These are phyloP conservation scores for Filobasidium uniguttulatum DNA, from an alignment of 1,284 basidiomycete species.

Conservation along the genomic window DNA sequence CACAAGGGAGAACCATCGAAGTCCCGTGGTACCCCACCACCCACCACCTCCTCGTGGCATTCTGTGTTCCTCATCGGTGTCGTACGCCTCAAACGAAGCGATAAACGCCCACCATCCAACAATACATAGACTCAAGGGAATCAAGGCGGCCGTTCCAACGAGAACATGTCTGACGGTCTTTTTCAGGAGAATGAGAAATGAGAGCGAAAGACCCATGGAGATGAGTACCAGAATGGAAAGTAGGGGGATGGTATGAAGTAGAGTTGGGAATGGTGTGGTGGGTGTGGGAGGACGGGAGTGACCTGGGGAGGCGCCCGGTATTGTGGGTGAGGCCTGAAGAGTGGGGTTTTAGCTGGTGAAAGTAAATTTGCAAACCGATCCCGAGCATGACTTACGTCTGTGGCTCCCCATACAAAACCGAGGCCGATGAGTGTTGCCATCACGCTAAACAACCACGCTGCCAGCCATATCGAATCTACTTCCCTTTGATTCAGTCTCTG, in stretches of 20 bases:
- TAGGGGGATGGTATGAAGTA: slow-evolving; percentile 71
- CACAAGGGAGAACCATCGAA: slow-evolving; percentile 63
- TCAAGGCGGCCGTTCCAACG: slow-evolving; percentile 57
- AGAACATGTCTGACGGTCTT: slow-evolving; percentile 71
- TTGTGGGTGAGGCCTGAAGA: neutral
- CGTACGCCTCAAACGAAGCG: slow-evolving; percentile 59
- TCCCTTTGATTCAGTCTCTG: neutral
- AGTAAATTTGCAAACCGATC: neutral
- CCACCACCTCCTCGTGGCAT: slow-evolving; percentile 42
- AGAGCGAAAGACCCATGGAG: slow-evolving; percentile 57
- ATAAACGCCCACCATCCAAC: slow-evolving; percentile 76
- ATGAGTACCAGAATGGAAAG: slow-evolving; percentile 62
- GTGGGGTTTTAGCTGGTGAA: neutral
- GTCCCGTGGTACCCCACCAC: slow-evolving; percentile 51
- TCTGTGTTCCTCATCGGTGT: neutral
- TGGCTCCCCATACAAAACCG: slow-evolving; percentile 35
- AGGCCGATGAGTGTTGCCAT: slow-evolving; percentile 29
- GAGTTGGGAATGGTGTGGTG: slow-evolving; percentile 51
- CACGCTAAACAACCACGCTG: slow-evolving; percentile 29
- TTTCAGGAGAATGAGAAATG: slow-evolving; percentile 59
- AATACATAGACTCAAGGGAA: slow-evolving; percentile 64
- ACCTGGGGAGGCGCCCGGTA: slow-evolving; percentile 15
- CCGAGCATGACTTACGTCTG: slow-evolving; percentile 22
- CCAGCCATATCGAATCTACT: slow-evolving; percentile 32
- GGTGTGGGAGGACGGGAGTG: slow-evolving; percentile 9